Conservation (phyloP, 2,329 filamentous ascomycete genomes). For the Kalmusia sp. region DNA sequence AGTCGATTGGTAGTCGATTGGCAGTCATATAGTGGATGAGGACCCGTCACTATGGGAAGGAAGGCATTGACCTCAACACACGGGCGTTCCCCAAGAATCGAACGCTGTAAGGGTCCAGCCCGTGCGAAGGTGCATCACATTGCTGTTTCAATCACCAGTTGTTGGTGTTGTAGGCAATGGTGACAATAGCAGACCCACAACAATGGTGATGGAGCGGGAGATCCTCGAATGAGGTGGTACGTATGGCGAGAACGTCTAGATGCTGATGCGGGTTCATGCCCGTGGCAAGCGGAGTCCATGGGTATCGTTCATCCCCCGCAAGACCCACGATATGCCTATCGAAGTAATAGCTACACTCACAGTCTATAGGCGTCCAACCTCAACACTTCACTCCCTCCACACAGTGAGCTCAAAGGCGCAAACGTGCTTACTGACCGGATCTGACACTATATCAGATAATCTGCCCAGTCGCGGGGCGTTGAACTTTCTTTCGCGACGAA, state of each 20-base stretch:
- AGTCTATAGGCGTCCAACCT: background rate
- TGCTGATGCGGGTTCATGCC: background rate
- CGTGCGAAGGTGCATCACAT: background rate
- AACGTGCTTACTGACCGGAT: conserved; percentile 5
- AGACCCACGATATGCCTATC: background rate
- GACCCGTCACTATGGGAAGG: conserved; percentile 3
- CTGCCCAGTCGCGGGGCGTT: background rate
- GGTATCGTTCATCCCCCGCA: background rate
- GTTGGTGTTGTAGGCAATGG: background rate
- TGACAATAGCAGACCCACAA: background rate
- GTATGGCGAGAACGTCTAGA: background rate
- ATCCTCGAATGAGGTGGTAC: background rate
- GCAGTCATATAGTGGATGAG: too few relatives aligned
- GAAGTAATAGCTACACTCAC: background rate
- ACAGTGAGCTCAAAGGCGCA: background rate
- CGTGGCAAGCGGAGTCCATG: background rate
- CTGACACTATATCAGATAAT: conserved; percentile 1
- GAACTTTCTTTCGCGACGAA: background rate
- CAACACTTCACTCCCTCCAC: background rate
- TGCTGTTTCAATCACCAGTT: background rate
- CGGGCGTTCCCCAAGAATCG: background rate
- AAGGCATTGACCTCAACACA: conserved; percentile 5
- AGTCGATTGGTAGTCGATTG: background rate
- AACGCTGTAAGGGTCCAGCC: background rate
- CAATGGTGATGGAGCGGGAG: background rate